Evolutionary conservation across 2,329 filamentous ascomycete species (phyloP).

Genomic region (Blastomyces percursus): DNA sequence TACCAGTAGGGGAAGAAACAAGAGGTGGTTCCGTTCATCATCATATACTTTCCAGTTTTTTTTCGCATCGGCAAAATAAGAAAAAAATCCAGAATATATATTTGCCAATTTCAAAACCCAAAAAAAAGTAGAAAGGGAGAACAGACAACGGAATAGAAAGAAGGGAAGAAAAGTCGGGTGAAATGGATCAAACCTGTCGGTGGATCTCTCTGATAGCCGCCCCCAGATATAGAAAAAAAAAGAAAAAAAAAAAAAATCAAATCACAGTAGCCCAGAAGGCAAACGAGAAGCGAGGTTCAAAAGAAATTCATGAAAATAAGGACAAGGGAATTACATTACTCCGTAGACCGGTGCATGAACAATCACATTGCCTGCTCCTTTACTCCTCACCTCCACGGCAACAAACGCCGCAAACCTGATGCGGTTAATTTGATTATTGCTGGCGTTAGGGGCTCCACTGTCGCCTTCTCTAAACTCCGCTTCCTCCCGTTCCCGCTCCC

Average conservation of each 20-base stretch:
- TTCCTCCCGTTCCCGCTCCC: constrained; percentile 18
- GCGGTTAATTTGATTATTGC: constrained; percentile 26
- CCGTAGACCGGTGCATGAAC: constrained; percentile 61
- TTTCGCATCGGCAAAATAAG: not conserved
- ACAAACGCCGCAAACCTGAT: constrained; percentile 68
- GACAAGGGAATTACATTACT: constrained; percentile 19
- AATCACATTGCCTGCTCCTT: constrained; percentile 51
- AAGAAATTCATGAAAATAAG: not conserved
- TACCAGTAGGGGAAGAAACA: not conserved
- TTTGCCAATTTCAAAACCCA: not conserved
- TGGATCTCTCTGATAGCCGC: not conserved
- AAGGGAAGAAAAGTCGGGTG: not conserved
- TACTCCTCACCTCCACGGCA: constrained; percentile 61
- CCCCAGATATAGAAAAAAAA: not conserved
- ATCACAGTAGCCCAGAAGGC: not conserved
- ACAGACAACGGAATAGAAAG: not conserved
- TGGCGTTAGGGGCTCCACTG: not conserved
- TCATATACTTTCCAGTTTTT: not conserved
- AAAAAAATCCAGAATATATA: not conserved
- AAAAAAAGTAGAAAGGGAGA: not conserved
- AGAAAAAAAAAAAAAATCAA: not conserved
- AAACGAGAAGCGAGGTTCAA: not conserved
- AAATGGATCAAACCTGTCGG: no score
- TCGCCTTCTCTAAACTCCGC: constrained; percentile 15
- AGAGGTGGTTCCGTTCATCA: not conserved